Evolutionary conservation across 2,329 filamentous ascomycete species (phyloP).

Genomic region (Cercospora zeae-maydis): DNA sequence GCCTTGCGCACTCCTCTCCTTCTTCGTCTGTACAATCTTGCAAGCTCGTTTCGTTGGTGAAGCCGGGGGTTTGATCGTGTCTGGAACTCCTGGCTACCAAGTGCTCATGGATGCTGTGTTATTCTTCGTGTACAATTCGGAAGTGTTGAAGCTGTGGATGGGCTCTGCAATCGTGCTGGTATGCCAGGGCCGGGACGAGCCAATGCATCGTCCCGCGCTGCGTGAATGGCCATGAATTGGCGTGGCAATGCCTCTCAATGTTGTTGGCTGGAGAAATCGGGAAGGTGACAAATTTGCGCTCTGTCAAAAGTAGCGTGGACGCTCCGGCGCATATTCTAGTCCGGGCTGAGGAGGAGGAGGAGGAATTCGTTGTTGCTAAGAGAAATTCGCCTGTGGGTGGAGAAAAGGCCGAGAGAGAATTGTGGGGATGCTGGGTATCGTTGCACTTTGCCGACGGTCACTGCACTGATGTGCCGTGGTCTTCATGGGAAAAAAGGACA

Average conservation of each 20-base stretch:
- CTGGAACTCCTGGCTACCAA: slow-evolving; percentile 8
- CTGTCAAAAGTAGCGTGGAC: slow-evolving; percentile 16
- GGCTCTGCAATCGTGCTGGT: slow-evolving; percentile 9
- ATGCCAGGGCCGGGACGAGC: slow-evolving; percentile 8
- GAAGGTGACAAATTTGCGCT: slow-evolving; percentile 21
- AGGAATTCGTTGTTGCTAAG: slow-evolving; percentile 17
- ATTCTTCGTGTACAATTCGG: slow-evolving; percentile 12
- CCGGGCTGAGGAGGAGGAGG: slow-evolving; percentile 15
- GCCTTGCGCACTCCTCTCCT: slow-evolving; percentile 6
- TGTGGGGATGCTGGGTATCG: slow-evolving; percentile 23
- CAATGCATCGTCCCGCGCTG: slow-evolving; percentile 4
- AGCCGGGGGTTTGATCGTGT: slow-evolving; percentile 1
- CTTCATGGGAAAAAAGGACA: slow-evolving; percentile 25
- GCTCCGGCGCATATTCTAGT: slow-evolving; percentile 17
- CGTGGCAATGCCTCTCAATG: slow-evolving; percentile 20
- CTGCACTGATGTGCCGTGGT: slow-evolving; percentile 14
- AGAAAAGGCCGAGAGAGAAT: slow-evolving; percentile 12
- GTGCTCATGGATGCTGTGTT: slow-evolving; percentile 3
- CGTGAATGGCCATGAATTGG: slow-evolving; percentile 25
- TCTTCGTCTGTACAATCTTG: slow-evolving; percentile 13
- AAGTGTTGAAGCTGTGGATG: slow-evolving; percentile 12
- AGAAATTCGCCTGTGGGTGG: slow-evolving; percentile 10
- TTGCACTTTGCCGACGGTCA: slow-evolving; percentile 19
- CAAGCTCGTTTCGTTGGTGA: slow-evolving; percentile 8
- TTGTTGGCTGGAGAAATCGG: slow-evolving; percentile 8